Percentiles rank a stretch among this genome's conserved stretches.
phyloP scores from a whole-genome alignment of 768 basidiomycete genomes.

The Xanthoconium stramineum region DNA sequence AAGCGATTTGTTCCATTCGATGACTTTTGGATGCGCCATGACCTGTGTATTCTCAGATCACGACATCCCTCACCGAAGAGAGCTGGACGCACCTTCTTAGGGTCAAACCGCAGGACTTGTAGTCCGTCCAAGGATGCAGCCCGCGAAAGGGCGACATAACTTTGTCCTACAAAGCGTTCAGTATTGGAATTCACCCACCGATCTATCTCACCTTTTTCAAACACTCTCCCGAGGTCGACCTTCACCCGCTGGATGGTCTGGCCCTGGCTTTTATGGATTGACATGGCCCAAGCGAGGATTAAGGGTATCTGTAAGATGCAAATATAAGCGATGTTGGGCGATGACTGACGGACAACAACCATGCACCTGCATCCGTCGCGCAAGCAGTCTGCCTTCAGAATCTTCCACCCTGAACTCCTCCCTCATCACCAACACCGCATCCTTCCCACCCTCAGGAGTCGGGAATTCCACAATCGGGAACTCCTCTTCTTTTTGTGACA shows the following conservation, averaged over 20 bases:
- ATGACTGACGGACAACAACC: not conserved
- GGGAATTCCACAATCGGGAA: slow-evolving; percentile 48
- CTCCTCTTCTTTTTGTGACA: slow-evolving; percentile 39
- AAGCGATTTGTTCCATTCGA: slow-evolving; percentile 40
- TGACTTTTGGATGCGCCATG: slow-evolving; percentile 41
- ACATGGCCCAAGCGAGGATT: slow-evolving; percentile 75
- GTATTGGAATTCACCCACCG: not conserved
- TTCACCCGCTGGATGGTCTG: slow-evolving; percentile 67
- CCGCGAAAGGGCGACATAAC: slow-evolving; percentile 49
- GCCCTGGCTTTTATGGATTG: slow-evolving; percentile 77
- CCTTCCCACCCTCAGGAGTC: slow-evolving; percentile 38
- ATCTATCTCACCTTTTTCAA: slow-evolving; percentile 46
- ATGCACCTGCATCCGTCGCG: slow-evolving; percentile 43
- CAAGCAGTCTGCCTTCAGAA: slow-evolving; percentile 46
- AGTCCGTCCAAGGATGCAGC: slow-evolving; percentile 52
- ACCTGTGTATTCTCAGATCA: slow-evolving; percentile 29
- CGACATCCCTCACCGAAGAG: not conserved
- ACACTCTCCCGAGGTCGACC: slow-evolving; percentile 63
- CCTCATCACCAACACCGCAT: slow-evolving; percentile 46
- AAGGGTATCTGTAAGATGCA: slow-evolving; percentile 52
- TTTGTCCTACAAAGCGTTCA: slow-evolving; percentile 36
- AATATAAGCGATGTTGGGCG: not conserved
- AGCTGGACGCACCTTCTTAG: slow-evolving; percentile 41
- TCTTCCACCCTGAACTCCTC: slow-evolving; percentile 57
- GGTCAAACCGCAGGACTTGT: slow-evolving; percentile 52